Conservation (phyloP, 306 rosid species). For the Cicer yamashitae region DNA sequence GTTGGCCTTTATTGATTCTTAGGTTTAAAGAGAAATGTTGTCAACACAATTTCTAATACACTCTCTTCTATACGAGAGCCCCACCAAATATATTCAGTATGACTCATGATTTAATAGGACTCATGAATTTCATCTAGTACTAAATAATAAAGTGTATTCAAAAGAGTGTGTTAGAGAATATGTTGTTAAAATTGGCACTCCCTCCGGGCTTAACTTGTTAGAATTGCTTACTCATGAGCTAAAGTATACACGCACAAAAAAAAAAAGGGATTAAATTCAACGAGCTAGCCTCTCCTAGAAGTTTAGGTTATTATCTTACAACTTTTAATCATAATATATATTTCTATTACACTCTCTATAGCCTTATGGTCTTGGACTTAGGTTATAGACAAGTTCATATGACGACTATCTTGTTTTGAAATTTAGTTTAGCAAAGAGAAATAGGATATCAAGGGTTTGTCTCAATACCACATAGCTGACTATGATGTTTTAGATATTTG, state of each 20-base stretch:
- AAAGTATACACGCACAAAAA: not conserved
- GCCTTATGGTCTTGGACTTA: slow-evolving; percentile 17
- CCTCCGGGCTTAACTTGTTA: not conserved
- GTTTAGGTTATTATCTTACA: not conserved
- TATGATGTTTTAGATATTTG: slow-evolving; percentile 21
- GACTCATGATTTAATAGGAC: no score
- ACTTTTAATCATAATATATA: not conserved
- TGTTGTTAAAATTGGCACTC: not conserved
- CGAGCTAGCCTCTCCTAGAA: not conserved
- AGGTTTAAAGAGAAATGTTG: not conserved
- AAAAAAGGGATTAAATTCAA: not conserved
- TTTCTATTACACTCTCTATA: not conserved
- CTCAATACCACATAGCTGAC: slow-evolving; percentile 9
- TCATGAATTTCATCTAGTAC: not conserved
- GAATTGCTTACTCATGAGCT: slow-evolving; percentile 5
- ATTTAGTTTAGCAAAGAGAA: not conserved
- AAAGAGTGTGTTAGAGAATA: not conserved
- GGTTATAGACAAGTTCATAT: slow-evolving; percentile 1
- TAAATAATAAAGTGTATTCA: no score
- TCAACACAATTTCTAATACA: not conserved
- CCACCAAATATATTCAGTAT: not conserved
- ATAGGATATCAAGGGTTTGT: not conserved
- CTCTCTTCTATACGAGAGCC: not conserved
- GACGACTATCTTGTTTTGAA: not conserved
- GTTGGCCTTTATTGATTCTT: not conserved